Evolutionary conservation across 768 basidiomycete species (phyloP).

Genomic region (Serendipita vermifera): DNA sequence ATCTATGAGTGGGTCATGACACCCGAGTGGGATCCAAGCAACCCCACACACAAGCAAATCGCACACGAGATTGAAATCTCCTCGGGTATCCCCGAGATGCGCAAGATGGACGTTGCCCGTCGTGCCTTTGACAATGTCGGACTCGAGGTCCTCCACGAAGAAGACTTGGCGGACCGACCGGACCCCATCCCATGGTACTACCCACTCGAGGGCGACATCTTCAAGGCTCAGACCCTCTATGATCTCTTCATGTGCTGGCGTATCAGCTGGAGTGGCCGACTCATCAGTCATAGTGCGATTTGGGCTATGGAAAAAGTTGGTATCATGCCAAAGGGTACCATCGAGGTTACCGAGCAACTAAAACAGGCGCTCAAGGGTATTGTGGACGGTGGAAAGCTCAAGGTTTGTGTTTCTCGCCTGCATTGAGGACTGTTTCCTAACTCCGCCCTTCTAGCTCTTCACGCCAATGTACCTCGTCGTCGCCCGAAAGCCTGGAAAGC

Average conservation of each 20-base stretch:
- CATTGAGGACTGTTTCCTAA: background rate
- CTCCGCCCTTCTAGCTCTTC: slow-evolving; percentile 43
- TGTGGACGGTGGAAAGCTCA: slow-evolving; percentile 72
- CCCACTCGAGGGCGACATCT: slow-evolving; percentile 85
- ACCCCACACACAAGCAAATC: slow-evolving; percentile 75
- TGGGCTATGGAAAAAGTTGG: slow-evolving; percentile 65
- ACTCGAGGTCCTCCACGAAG: slow-evolving; percentile 78
- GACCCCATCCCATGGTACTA: slow-evolving; percentile 88
- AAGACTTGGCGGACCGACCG: slow-evolving; percentile 80
- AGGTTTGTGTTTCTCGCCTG: slow-evolving; percentile 29
- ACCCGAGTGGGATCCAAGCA: slow-evolving; percentile 77
- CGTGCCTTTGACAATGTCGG: slow-evolving; percentile 73
- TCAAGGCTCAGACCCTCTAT: slow-evolving; percentile 87
- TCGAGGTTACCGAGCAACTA: slow-evolving; percentile 75
- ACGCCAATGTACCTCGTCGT: slow-evolving; percentile 77
- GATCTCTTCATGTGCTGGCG: slow-evolving; percentile 82
- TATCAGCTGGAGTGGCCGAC: slow-evolving; percentile 74
- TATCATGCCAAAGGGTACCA: slow-evolving; percentile 84
- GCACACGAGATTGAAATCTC: slow-evolving; percentile 89
- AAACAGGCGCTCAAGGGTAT: slow-evolving; percentile 70
- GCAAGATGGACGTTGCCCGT: slow-evolving; percentile 53
- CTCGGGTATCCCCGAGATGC: slow-evolving; percentile 97
- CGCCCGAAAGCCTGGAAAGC: slow-evolving; percentile 18
- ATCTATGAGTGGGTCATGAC: slow-evolving; percentile 99
- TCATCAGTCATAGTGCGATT: slow-evolving; percentile 71